phyloP scores from a whole-genome alignment of 768 basidiomycete genomes.

The Phlebiopsis flavidoalba region DNA sequence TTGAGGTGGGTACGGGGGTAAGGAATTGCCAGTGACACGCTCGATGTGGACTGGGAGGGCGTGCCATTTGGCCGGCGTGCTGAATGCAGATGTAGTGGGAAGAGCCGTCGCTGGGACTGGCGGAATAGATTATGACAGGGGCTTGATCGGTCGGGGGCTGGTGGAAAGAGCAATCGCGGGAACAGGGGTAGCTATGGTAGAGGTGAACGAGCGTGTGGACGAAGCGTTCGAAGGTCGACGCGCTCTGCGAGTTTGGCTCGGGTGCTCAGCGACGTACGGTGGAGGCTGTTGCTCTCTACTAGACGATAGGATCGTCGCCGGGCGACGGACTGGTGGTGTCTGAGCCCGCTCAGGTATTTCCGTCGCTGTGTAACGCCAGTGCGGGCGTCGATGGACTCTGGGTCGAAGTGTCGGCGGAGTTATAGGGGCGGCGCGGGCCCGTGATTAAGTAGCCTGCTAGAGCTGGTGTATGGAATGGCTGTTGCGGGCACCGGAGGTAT shows the following conservation, averaged over 20 bases:
- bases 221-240: conserved; percentile 44
- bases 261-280: conserved; percentile 31
- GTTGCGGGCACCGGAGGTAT: conserved; percentile 1
- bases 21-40: conserved; percentile 5
- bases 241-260: conserved; percentile 24
- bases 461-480: background rate
- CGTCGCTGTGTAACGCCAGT: conserved; percentile 4
- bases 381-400: conserved; percentile 8
- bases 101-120: background rate
- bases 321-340: conserved; percentile 16
- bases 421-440: conserved; percentile 5
- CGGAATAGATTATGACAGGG: background rate
- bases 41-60: background rate
- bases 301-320: conserved; percentile 18
- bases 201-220: conserved; percentile 7
- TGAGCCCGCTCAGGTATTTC: conserved; percentile 4
- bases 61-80: conserved; percentile 5
- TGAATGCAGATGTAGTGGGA: background rate
- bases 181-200: conserved; percentile 18
- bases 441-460: background rate
- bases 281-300: conserved; percentile 19
- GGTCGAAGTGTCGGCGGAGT: conserved; percentile 2
- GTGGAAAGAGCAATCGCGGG: conserved; percentile 7
- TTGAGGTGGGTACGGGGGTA: conserved; percentile 4
- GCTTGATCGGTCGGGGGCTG: conserved; percentile 5